These are phyloP conservation scores for Celoporthe dispersa DNA, from an alignment of 2,329 filamentous ascomycete species.

Conservation along the genomic window DNA sequence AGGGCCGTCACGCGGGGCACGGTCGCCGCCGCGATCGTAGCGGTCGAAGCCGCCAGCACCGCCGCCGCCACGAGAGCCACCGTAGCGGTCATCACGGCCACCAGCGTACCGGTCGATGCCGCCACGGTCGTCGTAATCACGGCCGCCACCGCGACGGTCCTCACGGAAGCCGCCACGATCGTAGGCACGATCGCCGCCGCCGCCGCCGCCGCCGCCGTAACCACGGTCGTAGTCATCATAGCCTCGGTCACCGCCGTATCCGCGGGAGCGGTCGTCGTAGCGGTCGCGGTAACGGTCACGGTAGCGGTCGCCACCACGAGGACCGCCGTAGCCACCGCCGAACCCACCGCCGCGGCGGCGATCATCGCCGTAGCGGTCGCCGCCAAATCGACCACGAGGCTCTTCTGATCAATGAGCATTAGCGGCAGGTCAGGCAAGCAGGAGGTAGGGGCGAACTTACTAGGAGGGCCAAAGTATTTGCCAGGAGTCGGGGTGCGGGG, in stretches of 20 bases:
- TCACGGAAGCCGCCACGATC: slow-evolving; percentile 54
- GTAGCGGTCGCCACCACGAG: slow-evolving; percentile 42
- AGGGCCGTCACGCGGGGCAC: slow-evolving; percentile 37
- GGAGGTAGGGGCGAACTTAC: slow-evolving; percentile 57
- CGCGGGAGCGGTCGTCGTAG: slow-evolving; percentile 36
- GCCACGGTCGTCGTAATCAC: slow-evolving; percentile 33
- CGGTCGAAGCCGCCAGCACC: slow-evolving; percentile 25
- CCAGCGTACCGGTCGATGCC: slow-evolving; percentile 46
- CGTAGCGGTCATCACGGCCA: slow-evolving; percentile 33
- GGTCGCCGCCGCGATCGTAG: slow-evolving; percentile 29
- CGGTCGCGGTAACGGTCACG: slow-evolving; percentile 34
- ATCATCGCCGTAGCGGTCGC: slow-evolving; percentile 61
- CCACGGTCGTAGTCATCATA: slow-evolving; percentile 32
- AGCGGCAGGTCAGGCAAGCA: slow-evolving; percentile 38
- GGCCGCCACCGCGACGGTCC: slow-evolving; percentile 38
- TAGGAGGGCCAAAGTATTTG: slow-evolving; percentile 98
- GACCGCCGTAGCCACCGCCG: slow-evolving; percentile 48
- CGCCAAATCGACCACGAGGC: slow-evolving; percentile 52
- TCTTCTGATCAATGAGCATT: slow-evolving; percentile 48
- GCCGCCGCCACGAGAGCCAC: slow-evolving; percentile 22
- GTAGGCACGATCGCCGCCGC: slow-evolving; percentile 45
- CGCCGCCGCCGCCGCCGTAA: slow-evolving; percentile 32
- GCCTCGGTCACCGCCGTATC: slow-evolving; percentile 13
- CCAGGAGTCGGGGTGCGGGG: slow-evolving; percentile 95
- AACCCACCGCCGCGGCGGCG: slow-evolving; percentile 68